These are phyloP conservation scores for Rosellinia necatrix DNA, from an alignment of 2,329 filamentous ascomycete species.

Conservation along the genomic window DNA sequence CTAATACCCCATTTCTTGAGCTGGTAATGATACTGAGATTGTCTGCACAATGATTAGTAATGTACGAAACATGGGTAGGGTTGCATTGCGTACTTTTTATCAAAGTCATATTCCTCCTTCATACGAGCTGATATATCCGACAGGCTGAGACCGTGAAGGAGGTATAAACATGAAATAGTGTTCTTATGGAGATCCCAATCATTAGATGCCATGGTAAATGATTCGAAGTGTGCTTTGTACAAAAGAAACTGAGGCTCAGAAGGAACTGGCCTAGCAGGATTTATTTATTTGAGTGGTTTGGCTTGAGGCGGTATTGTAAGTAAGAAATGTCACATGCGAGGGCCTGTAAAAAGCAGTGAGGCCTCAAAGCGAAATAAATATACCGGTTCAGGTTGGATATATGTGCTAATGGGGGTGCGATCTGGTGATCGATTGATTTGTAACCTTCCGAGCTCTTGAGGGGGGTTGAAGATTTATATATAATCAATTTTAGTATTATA, in stretches of 20 bases:
- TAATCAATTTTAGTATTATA: no score
- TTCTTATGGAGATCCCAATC: not conserved
- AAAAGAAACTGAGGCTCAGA: not conserved
- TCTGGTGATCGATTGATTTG: no score
- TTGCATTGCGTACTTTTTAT: constrained; percentile 8
- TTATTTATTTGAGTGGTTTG: not conserved
- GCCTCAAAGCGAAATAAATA: not conserved
- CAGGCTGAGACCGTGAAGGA: not conserved
- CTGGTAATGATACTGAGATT: constrained; percentile 19
- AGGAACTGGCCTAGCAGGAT: not conserved
- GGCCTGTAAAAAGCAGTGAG: no score
- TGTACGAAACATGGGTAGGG: not conserved
- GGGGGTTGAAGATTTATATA: no score
- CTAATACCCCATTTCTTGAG: constrained; percentile 19
- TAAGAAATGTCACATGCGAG: no score
- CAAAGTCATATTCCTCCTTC: constrained; percentile 11
- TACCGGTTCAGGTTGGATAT: no score
- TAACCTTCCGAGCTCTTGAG: no score
- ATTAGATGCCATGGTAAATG: constrained; percentile 1
- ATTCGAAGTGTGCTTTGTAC: not conserved
- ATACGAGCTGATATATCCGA: not conserved
- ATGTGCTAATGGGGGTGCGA: no score
- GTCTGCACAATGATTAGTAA: constrained; percentile 3
- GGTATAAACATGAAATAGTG: not conserved
- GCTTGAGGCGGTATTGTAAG: not conserved